phyloP scores from a whole-genome alignment of 768 basidiomycete genomes.

The Lentinula boryana region DNA sequence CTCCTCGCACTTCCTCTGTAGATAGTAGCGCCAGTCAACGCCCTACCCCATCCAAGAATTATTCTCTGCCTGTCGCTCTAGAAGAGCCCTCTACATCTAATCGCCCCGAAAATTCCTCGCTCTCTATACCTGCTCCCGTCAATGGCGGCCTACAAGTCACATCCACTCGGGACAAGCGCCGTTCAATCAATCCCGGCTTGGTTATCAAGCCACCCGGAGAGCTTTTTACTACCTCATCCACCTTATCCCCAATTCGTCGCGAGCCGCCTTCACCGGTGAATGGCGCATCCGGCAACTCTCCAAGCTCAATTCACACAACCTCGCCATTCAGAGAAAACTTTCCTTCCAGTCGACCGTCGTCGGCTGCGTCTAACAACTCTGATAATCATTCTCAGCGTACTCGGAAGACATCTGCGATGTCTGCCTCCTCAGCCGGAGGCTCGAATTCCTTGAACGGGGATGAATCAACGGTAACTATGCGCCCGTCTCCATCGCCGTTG shows the following conservation, averaged over 20 bases:
- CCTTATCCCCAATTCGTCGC: slow-evolving; percentile 24
- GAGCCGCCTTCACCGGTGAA: slow-evolving; percentile 20
- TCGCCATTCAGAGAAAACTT: slow-evolving; percentile 29
- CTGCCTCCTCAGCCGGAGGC: slow-evolving; percentile 29
- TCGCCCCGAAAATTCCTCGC: neutral
- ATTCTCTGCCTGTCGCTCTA: slow-evolving; percentile 33
- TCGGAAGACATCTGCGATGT: slow-evolving; percentile 16
- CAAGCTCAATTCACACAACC: slow-evolving; percentile 16
- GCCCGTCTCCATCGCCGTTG: slow-evolving; percentile 26
- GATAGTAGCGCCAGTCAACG: slow-evolving; percentile 9
- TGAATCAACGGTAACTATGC: slow-evolving; percentile 36
- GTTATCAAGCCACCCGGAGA: slow-evolving; percentile 25
- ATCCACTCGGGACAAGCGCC: slow-evolving; percentile 36
- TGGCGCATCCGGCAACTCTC: slow-evolving; percentile 11
- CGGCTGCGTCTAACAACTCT: neutral
- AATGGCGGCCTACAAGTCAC: slow-evolving; percentile 29
- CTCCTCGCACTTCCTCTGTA: slow-evolving; percentile 11
- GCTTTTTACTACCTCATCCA: slow-evolving; percentile 16
- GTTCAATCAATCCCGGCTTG: slow-evolving; percentile 44
- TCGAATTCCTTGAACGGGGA: slow-evolving; percentile 23
- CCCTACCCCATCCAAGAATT: slow-evolving; percentile 26
- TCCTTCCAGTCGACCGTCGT: slow-evolving; percentile 7
- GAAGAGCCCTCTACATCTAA: neutral
- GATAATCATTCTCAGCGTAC: neutral
- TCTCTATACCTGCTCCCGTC: slow-evolving; percentile 17